Evolutionary conservation across 805 yeast genomes (phyloP).

Genomic region (Hanseniaspora opuntiae): DNA sequence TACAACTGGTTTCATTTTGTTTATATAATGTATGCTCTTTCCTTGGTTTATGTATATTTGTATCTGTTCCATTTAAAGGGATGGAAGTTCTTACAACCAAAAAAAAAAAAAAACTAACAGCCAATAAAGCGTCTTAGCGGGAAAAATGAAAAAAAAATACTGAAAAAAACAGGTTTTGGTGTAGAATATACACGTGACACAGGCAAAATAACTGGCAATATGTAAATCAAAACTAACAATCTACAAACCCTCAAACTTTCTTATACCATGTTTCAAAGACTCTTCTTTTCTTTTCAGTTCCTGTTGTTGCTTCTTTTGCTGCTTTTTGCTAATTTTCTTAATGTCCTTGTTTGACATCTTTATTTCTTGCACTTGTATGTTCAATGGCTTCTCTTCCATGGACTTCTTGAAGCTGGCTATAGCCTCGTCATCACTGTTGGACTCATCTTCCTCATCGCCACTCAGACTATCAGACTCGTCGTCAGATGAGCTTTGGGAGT

Average conservation of each 20-base stretch:
- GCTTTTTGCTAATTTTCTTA: constrained; percentile 3
- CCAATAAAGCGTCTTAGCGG: too few relatives aligned
- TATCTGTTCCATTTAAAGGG: background rate
- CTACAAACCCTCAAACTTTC: constrained; percentile 47
- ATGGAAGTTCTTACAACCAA: background rate
- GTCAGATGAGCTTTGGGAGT: constrained; percentile 7
- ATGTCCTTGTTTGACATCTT: constrained; percentile 18
- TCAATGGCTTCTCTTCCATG: background rate
- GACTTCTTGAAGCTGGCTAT: constrained; percentile 4
- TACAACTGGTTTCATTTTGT: constrained; percentile 34
- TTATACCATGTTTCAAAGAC: constrained; percentile 46
- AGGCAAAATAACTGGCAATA: too few relatives aligned
- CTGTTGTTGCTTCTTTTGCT: constrained; percentile 14
- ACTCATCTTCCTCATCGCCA: constrained; percentile 20
- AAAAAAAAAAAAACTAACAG: background rate
- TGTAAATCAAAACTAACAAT: too few relatives aligned
- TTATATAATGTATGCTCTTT: background rate
- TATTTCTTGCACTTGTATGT: constrained; percentile 12
- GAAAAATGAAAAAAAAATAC: background rate
- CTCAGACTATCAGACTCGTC: constrained; percentile 18
- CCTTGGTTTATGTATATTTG: background rate
- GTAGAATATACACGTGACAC: too few relatives aligned
- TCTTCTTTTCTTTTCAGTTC: constrained; percentile 23
- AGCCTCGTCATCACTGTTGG: constrained; percentile 12
- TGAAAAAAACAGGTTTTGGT: background rate